These are phyloP conservation scores for Glonium stellatum DNA, from an alignment of 495 filamentous ascomycete genomes.

Conservation along the genomic window DNA sequence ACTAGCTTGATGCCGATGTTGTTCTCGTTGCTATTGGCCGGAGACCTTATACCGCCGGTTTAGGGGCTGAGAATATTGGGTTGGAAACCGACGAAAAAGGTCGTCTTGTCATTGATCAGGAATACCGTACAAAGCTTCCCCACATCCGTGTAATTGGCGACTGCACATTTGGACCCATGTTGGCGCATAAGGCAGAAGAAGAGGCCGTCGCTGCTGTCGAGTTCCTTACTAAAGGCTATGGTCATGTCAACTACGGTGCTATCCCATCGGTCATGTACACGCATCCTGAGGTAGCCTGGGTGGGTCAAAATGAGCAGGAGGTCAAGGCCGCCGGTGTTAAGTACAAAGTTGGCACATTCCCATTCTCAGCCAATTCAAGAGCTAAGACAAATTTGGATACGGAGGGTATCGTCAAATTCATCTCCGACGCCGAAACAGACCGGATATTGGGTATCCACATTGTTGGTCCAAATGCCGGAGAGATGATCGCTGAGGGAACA, in stretches of 20 bases:
- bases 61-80: conserved; percentile 88
- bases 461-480: conserved; percentile 88
- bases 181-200: conserved; percentile 99
- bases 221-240: conserved; percentile 94
- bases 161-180: conserved; percentile 96
- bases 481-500: conserved; percentile 98
- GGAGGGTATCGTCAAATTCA: conserved; percentile 94
- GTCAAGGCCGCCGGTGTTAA: conserved; percentile 81
- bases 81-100: conserved; percentile 90
- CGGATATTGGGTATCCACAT: conserved; percentile 93
- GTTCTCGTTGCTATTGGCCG: conserved; percentile 96
- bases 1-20: conserved; percentile 84
- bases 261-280: conserved; percentile 99
- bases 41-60: conserved; percentile 84
- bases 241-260: conserved; percentile 97
- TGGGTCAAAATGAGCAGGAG: conserved; percentile 95
- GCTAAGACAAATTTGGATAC: conserved; percentile 98
- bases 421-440: conserved; percentile 94
- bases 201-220: conserved; percentile 91
- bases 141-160: conserved; percentile 97
- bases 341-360: conserved; percentile 89
- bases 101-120: conserved; percentile 91
- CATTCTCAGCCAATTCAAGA: conserved; percentile 93
- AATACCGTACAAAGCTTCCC: conserved; percentile 94
- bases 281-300: conserved; percentile 96